phyloP scores from a whole-genome alignment of 108 stramenopile genomes.

The Bacterosira constricta region DNA sequence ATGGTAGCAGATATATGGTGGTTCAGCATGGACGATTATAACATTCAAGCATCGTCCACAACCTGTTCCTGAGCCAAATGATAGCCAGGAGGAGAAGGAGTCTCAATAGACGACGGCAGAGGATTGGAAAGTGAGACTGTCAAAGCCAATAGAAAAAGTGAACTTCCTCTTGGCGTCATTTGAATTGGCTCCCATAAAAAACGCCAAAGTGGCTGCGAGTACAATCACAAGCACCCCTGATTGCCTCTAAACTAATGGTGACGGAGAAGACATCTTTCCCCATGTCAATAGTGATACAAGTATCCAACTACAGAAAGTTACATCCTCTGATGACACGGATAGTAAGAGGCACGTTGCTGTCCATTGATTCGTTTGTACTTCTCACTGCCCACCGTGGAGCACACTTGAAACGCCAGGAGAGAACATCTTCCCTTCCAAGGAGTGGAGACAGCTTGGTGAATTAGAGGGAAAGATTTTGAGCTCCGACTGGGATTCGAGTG shows the following conservation, averaged over 20 bases:
- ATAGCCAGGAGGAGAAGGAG: neutral
- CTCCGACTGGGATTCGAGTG: conserved; percentile 33
- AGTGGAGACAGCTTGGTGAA: conserved; percentile 39
- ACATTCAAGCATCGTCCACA: too few relatives aligned
- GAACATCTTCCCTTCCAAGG: conserved; percentile 16
- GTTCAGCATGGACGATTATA: neutral
- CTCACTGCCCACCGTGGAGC: conserved; percentile 12
- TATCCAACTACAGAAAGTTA: conserved; percentile 9
- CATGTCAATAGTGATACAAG: conserved; percentile 13
- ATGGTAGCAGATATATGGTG: conserved; percentile 35
- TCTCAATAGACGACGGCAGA: neutral
- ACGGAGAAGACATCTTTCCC: conserved; percentile 26
- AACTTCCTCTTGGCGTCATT: neutral
- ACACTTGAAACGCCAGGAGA: conserved; percentile 2
- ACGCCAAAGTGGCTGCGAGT: neutral
- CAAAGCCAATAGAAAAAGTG: conserved; percentile 26
- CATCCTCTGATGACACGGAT: neutral
- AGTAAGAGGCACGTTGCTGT: neutral
- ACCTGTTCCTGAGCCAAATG: too few relatives aligned
- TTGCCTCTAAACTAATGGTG: conserved; percentile 14
- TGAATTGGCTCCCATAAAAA: conserved; percentile 12
- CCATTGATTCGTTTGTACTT: conserved; percentile 22
- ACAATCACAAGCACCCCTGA: conserved; percentile 25
- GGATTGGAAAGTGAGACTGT: neutral
- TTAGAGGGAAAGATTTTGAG: conserved; percentile 7